phyloP scores from a whole-genome alignment of 2,329 filamentous ascomycete genomes.

The Colletotrichum sp. region DNA sequence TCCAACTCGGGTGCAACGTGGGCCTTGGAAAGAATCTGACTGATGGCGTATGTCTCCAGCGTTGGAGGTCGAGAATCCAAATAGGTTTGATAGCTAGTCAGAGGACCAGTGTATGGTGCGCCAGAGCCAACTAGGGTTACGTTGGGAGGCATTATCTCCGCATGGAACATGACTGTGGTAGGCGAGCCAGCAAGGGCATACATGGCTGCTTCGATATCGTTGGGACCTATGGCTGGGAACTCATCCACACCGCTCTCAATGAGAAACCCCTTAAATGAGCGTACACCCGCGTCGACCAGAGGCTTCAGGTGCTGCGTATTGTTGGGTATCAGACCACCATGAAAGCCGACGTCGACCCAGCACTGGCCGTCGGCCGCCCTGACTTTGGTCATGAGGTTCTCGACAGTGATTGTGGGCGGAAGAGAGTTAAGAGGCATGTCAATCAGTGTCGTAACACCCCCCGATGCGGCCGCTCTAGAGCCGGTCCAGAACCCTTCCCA shows the following conservation, averaged over 20 bases:
- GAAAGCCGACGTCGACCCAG: slow-evolving; percentile 98
- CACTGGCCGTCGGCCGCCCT: slow-evolving; percentile 84
- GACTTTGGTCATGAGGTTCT: slow-evolving; percentile 83
- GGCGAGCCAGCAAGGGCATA: slow-evolving; percentile 76
- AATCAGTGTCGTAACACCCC: slow-evolving; percentile 93
- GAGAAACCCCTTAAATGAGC: slow-evolving; percentile 96
- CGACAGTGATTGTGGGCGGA: slow-evolving; percentile 89
- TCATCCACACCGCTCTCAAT: slow-evolving; percentile 97
- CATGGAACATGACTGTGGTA: slow-evolving; percentile 99
- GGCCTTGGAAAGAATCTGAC: slow-evolving; percentile 82
- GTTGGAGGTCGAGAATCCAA: slow-evolving; percentile 85
- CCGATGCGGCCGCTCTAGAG: slow-evolving; percentile 90
- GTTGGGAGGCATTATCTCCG: slow-evolving; percentile 92
- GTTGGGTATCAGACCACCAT: slow-evolving; percentile 90
- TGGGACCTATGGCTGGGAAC: slow-evolving; percentile 84
- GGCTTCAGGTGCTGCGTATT: slow-evolving; percentile 81
- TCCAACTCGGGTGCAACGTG: slow-evolving; percentile 80
- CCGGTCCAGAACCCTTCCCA: slow-evolving; percentile 99
- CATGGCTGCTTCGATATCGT: slow-evolving; percentile 85
- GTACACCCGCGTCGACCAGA: slow-evolving; percentile 83
- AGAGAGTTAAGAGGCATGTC: slow-evolving; percentile 99
- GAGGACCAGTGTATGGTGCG: slow-evolving; percentile 72
- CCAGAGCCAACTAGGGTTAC: slow-evolving; percentile 78
- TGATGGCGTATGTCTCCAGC: slow-evolving; percentile 90
- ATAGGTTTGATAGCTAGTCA: slow-evolving; percentile 87